Base-by-base conservation (phyloP, 1,139 yeast species). In the Pneumocystis oryctolagi region DNA sequence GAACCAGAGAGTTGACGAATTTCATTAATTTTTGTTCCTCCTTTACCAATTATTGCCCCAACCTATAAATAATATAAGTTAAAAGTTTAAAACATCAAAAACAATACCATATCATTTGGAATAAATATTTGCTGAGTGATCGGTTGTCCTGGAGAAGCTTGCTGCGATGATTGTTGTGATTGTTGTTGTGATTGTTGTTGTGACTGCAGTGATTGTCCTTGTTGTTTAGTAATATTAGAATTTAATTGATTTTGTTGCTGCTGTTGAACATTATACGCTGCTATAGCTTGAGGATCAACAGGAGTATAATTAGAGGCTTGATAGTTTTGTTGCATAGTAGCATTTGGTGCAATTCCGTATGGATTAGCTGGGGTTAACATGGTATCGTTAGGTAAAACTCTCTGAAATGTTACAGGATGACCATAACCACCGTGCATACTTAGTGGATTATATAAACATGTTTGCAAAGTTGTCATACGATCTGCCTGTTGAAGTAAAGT, bases 41-140 rank as follows among this genome's bases (percentile, higher is more conserved):
- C 89, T 73, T 84, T 87, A 6, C 96, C 96, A 67, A 89, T 89
- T 28, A 89, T 85, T 53, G 88, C 82, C 0, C 96, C 96, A 61
- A 88, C 90, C 55, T 47, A 9, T 47, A 18, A 25, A 47, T 25
- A 20, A 47, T 47, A 14, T 3, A 47, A 47, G 25, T 47, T 47
- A 47, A 25, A 47, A 25, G 16, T 47, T 28, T 47, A 47, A 12
- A 20, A 8, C 14, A 40, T 20, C 25, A 25, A 25, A 25, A 12
- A 25, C 12, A 47, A 47, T 47, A 47, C 55, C 73, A 79, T 84
- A 60, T 81, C 80, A 70, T 86, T 85, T 53, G 95, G 90, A 59
- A 89, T 89, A 68, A 76, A 84, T 2, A 88, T 77, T 66, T 86
- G 90, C 72, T 87, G 89, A 65, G 80, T 80, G 67, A 78, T 77